Conservation (phyloP, 2,329 filamentous ascomycete species). For the Laburnicola sp. region DNA sequence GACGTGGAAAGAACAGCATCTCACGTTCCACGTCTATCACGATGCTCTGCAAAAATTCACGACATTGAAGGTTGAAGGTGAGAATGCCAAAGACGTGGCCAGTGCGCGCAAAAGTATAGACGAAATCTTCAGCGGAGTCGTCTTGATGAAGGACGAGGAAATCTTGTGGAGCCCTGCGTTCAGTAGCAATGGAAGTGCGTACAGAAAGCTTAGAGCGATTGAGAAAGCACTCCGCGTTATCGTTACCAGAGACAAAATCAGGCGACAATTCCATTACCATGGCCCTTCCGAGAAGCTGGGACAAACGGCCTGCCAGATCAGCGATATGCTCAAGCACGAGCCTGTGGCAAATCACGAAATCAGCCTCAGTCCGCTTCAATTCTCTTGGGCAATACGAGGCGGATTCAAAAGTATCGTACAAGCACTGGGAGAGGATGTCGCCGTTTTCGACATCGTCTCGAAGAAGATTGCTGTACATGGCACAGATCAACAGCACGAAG, state of each 20-base stretch:
- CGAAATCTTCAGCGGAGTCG: slow-evolving; percentile 37
- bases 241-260: slow-evolving; percentile 25
- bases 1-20: slow-evolving; percentile 37
- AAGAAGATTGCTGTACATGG: slow-evolving; percentile 12
- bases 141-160: slow-evolving; percentile 27
- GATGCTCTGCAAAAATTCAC: slow-evolving; percentile 31
- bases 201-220: slow-evolving; percentile 23
- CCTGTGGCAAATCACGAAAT: slow-evolving; percentile 3
- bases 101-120: slow-evolving; percentile 40
- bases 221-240: slow-evolving; percentile 22
- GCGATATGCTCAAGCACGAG: slow-evolving; percentile 11
- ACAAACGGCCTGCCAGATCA: slow-evolving; percentile 15
- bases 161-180: slow-evolving; percentile 40
- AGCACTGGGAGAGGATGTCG: slow-evolving; percentile 7
- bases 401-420: slow-evolving; percentile 13
- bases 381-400: slow-evolving; percentile 12
- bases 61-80: slow-evolving; percentile 47
- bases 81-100: slow-evolving; percentile 33
- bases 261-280: slow-evolving; percentile 22
- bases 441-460: slow-evolving; percentile 10
- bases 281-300: slow-evolving; percentile 24
- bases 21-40: slow-evolving; percentile 32
- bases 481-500: slow-evolving; percentile 9
- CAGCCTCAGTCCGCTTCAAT: slow-evolving; percentile 7
- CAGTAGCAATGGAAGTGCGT: slow-evolving; percentile 19